Evolutionary conservation across 225 moss, liverwort and hornwort species (phyloP), one percentile per base, ranked within the genome.

Genomic region (Antitrichia curtipendula): DNA sequence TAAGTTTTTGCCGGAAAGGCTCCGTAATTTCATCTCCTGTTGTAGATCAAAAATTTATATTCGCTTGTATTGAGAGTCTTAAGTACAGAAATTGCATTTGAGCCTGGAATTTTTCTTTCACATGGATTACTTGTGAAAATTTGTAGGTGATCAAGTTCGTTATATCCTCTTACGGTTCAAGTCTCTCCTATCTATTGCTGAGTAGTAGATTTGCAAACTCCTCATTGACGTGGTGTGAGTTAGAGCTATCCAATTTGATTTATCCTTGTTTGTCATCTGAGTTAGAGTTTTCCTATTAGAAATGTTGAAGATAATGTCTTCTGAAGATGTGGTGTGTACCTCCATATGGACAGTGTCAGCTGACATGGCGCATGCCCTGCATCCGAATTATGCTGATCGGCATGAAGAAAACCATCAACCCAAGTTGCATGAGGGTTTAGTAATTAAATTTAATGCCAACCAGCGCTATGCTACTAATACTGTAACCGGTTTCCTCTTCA

Each of bases 391-490:
- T 89, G 17, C 86, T 52, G 96, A 96, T 75, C 95, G 92, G 88
- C 96, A 96, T 87, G 96, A 96, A 90, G 96, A 95, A 84, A 90
- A 96, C 70, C 96, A 96, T 87, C 96, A 96, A 88, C 96, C 96
- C 36, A 95, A 90, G 90, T 88, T 96, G 41, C 95, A 95, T 79
- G 95, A 95, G 83, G 96, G 96, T 66, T 89, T 95, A 45, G 96
- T 96, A 31, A 89, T 96, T 57, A 96, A 96, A 87, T 86, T 91
- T 92, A 96, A 95, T 87, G 95, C 96, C n/a, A 96, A 95, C 72
- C 96, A 96, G 86, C 95, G 95, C 34, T 96, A 96, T 80, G 96
- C 96, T 52, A 96, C 96, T 10, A 95, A 90, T 75, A 91, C 95
- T 80, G 91, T 96, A 64, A 96, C 96, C 50, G 91, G 92, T 83